Base-by-base conservation (phyloP, 768 basidiomycete genomes). In the Termitomyces bulborhizus region DNA sequence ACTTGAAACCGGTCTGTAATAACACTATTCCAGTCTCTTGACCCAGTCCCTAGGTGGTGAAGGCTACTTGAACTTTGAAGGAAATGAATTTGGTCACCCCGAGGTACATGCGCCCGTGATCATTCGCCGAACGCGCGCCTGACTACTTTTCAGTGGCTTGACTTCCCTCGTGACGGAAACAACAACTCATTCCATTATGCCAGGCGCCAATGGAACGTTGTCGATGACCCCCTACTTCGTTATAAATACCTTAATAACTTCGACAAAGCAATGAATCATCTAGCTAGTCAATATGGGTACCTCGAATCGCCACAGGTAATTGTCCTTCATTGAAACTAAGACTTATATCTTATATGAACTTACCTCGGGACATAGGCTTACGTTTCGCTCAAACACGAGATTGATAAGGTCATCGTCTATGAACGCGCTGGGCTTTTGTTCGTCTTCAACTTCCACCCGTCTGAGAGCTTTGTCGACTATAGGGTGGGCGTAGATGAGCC, bases 71-170 rank as follows among this genome's bases (percentile, higher is more conserved):
- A 98, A 97, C 71, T 99, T 99, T 54, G 93, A 96, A 70, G 94
- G 93, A 32, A 98, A 98, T 60, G 96, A 99, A 66, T 99, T 99
- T 66, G 96, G 96, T 42, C 96, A 99, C 69, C 96, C 96, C 11
- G 96, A 99, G 76, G 93, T 87, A 58, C 45, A 75, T 66, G 21
- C n/a, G 39, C 42, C n/a, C 29, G 3, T 27, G 39, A 27, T 24
- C 44, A 32, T 37, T 32, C 39, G 21, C 51, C 29, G 13, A 7
- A 45, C 26, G 37, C 51, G 13, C 53, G 26, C 49, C 46, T 59
- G 39, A 63, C 40, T 6, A 46, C 31, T 37, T 16, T n/a, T 43
- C 37, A 93, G 85, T 99, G 97, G 97, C 92, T 99, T 63, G 97
- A 99, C 71, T 99, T 99, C 73, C 97, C 97, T 41, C 89, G 97